Evolutionary conservation across 1,139 yeast species (phyloP), one percentile per base, ranked within the genome.

Genomic region (Zygotorulaspora mrakii): DNA sequence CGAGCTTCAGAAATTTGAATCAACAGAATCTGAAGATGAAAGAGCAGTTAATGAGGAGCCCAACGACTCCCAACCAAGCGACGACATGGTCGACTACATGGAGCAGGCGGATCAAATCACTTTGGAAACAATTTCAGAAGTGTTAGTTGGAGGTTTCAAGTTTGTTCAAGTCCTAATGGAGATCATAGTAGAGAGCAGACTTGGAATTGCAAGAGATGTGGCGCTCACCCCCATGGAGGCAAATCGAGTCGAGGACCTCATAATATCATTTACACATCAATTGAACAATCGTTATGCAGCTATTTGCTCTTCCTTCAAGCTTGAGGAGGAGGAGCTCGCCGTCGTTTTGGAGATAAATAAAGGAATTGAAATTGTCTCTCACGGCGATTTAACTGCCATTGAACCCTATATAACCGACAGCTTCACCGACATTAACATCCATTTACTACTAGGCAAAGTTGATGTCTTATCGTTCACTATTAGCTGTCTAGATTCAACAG

Each of bases 51-150:
- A 43, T 21, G 51, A 52, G 5, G 41, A 47, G 21, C 21, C 33
- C 8, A 18, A 18, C n/a, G 22, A 20, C 9, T 9, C 22, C 9
- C 8, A 20, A 20, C 22, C 22, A 6, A 6, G 8, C 22, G 8
- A 6, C 8, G 35, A 34, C 8, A 24, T 30, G 13, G 40, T 48
- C 2, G 57, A 55, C 30, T 34, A 34, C 9, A 48, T 54, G 46
- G 61, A 54, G 28, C 50, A 55, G 11, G 46, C 57, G 2, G 61
- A 57, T 33, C 55, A 55, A 30, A 39, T 57, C 12, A 55, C 61
- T 1, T 31, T 41, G 1, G 48, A 50, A 14, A 46, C 56, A 2
- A 32, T 57, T 4, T 18, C 45, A 8, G 63, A 59, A n/a, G 43
- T 55, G 1, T 27, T 57, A n/a, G 29, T 42, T 5, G 42, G 45